These are phyloP conservation scores for Pseudogymnoascus sp. DNA, from an alignment of 2,329 filamentous ascomycete species.

Conservation along the genomic window DNA sequence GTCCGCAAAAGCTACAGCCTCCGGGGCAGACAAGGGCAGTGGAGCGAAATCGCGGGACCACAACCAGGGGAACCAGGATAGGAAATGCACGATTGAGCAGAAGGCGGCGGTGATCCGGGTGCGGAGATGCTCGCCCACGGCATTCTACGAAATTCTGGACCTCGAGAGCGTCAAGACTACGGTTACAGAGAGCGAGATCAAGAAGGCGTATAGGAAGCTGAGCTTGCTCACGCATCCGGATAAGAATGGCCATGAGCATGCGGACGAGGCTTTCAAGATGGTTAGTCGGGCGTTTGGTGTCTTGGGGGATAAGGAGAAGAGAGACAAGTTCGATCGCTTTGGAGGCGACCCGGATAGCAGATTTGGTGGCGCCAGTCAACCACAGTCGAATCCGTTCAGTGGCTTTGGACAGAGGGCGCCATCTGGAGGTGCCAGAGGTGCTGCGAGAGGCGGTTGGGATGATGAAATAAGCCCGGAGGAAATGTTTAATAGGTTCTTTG, in stretches of 20 bases:
- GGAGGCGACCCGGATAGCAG: conserved; percentile 88
- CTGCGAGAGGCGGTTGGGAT: conserved; percentile 59
- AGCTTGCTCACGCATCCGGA: conserved; percentile 93
- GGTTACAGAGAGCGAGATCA: conserved; percentile 77
- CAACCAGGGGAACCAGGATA: conserved; percentile 50
- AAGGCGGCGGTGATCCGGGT: conserved; percentile 87
- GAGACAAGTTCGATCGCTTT: conserved; percentile 76
- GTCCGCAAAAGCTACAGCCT: conserved; percentile 31
- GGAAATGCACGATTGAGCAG: conserved; percentile 80
- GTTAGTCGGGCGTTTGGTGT: conserved; percentile 90
- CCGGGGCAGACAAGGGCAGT: conserved; percentile 34
- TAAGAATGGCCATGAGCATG: conserved; percentile 93
- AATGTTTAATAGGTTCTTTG: conserved; percentile 95
- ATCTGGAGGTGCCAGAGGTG: conserved; percentile 22
- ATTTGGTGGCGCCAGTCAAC: conserved; percentile 54
- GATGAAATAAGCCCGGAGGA: conserved; percentile 95
- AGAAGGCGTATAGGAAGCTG: conserved; percentile 94
- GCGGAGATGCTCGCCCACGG: conserved; percentile 71
- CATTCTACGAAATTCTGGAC: conserved; percentile 91
- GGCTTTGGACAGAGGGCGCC: conserved; percentile 46
- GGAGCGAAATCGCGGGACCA: conserved; percentile 38
- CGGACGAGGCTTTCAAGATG: conserved; percentile 98
- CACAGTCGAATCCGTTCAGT: conserved; percentile 55
- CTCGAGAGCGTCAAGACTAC: conserved; percentile 57
- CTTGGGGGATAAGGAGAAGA: conserved; percentile 88